These are phyloP conservation scores for Fonsecaea pugnacius DNA, from an alignment of 2,329 filamentous ascomycete genomes.

Conservation along the genomic window DNA sequence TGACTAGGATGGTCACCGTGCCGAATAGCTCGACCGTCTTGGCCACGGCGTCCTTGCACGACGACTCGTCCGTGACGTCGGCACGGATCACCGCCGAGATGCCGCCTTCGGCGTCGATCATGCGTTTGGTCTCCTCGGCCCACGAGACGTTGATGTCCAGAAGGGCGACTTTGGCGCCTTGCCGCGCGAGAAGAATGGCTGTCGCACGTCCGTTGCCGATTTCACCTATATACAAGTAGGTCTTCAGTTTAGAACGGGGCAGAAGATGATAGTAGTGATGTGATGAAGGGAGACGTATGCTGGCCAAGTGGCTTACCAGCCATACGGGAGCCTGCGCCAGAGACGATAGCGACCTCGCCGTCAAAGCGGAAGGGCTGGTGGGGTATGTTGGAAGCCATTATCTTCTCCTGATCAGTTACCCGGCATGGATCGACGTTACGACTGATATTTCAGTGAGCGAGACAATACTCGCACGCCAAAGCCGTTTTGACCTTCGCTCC, in stretches of 20 bases:
- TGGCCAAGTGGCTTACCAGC: conserved; percentile 3
- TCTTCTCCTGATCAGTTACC: background rate
- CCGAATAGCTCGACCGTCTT: conserved; percentile 19
- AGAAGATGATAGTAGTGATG: too few species aligned
- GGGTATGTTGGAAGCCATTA: conserved; percentile 2
- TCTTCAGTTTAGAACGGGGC: background rate
- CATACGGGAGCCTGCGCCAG: conserved; percentile 16
- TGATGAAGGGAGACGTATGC: background rate
- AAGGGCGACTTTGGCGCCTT: conserved; percentile 21
- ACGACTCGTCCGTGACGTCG: conserved; percentile 20
- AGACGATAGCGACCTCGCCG: conserved; percentile 21
- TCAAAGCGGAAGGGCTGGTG: conserved; percentile 15
- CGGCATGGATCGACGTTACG: background rate
- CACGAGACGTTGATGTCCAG: conserved; percentile 15
- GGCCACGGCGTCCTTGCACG: conserved; percentile 13
- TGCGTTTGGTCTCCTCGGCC: conserved; percentile 17
- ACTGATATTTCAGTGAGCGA: background rate
- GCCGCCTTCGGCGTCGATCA: conserved; percentile 19
- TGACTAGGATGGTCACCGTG: conserved; percentile 20
- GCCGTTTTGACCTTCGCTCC: background rate
- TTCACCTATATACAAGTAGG: background rate
- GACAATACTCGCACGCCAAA: background rate
- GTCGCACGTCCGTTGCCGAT: conserved; percentile 25
- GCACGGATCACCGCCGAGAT: conserved; percentile 2
- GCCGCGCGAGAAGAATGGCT: conserved; percentile 19